Percentiles rank a stretch among this genome's conserved stretches.
phyloP scores from a whole-genome alignment of 1,139 yeast genomes.

The Hyphopichia burtonii region DNA sequence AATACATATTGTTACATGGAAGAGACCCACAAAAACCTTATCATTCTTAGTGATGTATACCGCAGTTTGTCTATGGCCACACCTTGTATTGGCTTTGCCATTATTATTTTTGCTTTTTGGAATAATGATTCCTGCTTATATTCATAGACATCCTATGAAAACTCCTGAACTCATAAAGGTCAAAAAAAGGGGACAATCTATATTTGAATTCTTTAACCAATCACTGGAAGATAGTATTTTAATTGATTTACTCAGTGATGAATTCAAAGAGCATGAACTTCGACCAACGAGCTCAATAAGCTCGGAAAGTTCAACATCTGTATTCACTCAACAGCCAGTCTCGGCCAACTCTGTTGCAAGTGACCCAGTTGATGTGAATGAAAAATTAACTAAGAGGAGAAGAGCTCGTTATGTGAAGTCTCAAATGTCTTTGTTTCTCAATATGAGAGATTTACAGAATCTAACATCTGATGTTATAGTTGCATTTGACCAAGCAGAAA shows the following conservation, averaged over 20 bases:
- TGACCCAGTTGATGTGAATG: slow-evolving; percentile 6
- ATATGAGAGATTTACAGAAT: slow-evolving; percentile 63
- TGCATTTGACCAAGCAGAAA: slow-evolving; percentile 52
- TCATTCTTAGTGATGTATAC: slow-evolving; percentile 54
- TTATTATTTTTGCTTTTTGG: slow-evolving; percentile 54
- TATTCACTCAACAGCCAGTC: slow-evolving; percentile 9
- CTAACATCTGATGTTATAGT: slow-evolving; percentile 56
- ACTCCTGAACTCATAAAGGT: slow-evolving; percentile 43
- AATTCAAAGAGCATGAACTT: slow-evolving; percentile 9
- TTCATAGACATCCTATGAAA: slow-evolving; percentile 65
- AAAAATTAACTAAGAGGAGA: slow-evolving; percentile 16
- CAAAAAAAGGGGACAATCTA: slow-evolving; percentile 54
- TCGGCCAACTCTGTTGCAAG: slow-evolving; percentile 4
- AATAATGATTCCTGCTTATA: slow-evolving; percentile 69
- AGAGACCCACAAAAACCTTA: slow-evolving; percentile 57
- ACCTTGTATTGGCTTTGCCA: slow-evolving; percentile 65
- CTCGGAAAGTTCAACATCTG: slow-evolving; percentile 16
- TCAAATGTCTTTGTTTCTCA: slow-evolving; percentile 48
- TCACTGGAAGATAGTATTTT: slow-evolving; percentile 40
- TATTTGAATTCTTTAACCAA: slow-evolving; percentile 50
- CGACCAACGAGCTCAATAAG: slow-evolving; percentile 19
- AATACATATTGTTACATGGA: slow-evolving; percentile 61
- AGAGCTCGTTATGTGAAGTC: slow-evolving; percentile 25
- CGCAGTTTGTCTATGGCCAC: slow-evolving; percentile 67
- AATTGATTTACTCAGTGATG: slow-evolving; percentile 33